Evolutionary conservation across 2,329 filamentous ascomycete species (phyloP), one percentile per base, ranked within the genome.

Genomic region (Epichloe hybrida): DNA sequence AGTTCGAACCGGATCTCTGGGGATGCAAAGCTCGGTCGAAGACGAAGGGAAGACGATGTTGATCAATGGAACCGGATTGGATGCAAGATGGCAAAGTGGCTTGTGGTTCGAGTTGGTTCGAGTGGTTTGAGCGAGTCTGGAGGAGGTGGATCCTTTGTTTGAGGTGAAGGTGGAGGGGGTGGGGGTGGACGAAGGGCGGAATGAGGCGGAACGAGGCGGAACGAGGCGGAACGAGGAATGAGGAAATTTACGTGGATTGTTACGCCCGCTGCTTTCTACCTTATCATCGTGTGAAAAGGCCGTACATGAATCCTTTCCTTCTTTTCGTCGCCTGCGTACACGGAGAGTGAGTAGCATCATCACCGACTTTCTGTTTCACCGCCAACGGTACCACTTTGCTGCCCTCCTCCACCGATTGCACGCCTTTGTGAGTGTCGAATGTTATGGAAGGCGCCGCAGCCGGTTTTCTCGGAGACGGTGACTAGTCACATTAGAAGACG

Each of bases 261-360:
- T 27, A 27, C 27, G 27, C 9, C 27, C 27, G 27, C 27, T 9
- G 27, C 23, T 27, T 27, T 17, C 20, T 46, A 36, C 23, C 41
- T 46, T 4, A 45, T 20, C 48, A 50, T 36, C 56, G 46, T n/a
- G 52, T 51, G 40, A 57, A 52, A 3, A 54, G 27, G 11, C 49
- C 49, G 4, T 52, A 50, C n/a, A 57, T 54, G 23, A 57, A 51
- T 35, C 55, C 53, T 48, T 52, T 56, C 35, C 50, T 54, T 46
- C 51, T 54, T 21, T 36, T 55, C 8, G 52, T 37, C 1, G 23
- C 36, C 21, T 52, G 43, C 12, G 20, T 13, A 37, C 46, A 27
- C 9, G 23, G 8, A 11, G 31, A 35, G 15, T 34, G 36, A 6
- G 31, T 15, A 12, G 20, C 17, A 27, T 40, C 44, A 27, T 41